phyloP scores from a whole-genome alignment of 305 asterid species.

The Solanum hybrid region DNA sequence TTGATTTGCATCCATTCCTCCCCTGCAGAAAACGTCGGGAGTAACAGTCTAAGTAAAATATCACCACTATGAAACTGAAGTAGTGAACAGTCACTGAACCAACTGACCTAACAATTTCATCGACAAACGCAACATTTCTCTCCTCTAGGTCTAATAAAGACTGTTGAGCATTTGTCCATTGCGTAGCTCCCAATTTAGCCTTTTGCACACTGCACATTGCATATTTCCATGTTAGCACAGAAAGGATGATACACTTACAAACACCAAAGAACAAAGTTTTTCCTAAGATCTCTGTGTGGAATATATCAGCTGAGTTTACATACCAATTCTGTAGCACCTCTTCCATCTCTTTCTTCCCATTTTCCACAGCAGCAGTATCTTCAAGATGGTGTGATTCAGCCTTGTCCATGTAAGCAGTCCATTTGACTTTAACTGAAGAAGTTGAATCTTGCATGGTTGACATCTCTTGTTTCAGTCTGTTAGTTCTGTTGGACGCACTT shows the following conservation, averaged over 20 bases:
- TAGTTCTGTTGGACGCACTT: conserved; percentile 70
- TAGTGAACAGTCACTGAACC: neutral
- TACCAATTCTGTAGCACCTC: conserved; percentile 71
- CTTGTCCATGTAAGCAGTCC: conserved; percentile 54
- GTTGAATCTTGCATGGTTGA: conserved; percentile 72
- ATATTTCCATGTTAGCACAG: neutral
- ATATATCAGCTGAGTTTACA: neutral
- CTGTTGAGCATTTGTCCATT: conserved; percentile 78
- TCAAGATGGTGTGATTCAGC: conserved; percentile 68
- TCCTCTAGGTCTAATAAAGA: conserved; percentile 72
- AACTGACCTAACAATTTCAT: conserved; percentile 65
- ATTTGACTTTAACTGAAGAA: conserved; percentile 56
- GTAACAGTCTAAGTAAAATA: neutral
- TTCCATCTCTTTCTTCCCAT: conserved; percentile 64
- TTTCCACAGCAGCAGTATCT: conserved; percentile 65
- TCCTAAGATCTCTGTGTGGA: neutral
- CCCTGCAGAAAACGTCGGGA: conserved; percentile 26
- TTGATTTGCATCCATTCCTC: conserved; percentile 75
- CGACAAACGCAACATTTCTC: conserved; percentile 60
- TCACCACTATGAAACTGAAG: neutral
- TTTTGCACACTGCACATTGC: conserved; percentile 54
- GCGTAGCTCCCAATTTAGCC: conserved; percentile 75
- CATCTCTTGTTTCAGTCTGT: conserved; percentile 81
- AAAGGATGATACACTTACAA: neutral
- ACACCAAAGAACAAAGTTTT: neutral